Base-by-base conservation (phyloP, 495 filamentous ascomycete genomes). In the Penicillium samsonianum region DNA sequence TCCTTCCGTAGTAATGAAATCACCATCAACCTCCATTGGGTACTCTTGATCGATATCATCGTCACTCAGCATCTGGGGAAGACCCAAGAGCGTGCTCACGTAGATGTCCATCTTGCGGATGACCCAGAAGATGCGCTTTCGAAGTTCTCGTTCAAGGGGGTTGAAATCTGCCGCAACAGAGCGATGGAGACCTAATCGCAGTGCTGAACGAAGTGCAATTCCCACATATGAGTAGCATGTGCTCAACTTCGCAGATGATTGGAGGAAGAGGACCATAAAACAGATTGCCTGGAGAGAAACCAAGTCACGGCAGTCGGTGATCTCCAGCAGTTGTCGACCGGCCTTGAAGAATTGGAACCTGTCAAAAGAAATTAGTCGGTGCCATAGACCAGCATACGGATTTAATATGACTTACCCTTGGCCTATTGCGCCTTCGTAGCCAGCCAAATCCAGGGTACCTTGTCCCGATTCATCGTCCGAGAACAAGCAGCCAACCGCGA, bases 221-320 rank as follows among this genome's bases (percentile, higher is more conserved):
- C 92, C 93, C 48, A 98, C 82, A 71, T 94, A 96, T 0, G 92
- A 89, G 70, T 96, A 97, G 69, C 93, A 98, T 20, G 89, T 94
- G 63, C 90, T 93, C 51, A 97, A 77, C 65, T 94, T 92, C 7
- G 92, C 90, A 16, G 94, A 91, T 0, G 88, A 90, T 57, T 98
- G 93, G 1, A 98, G 79, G 67, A 96, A 98, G 1, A 96, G 75
- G 41, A 96, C 89, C 89, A 96, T 95, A 75, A 91, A 95, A 25
- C 96, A 77, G 26, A 97, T 84, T 1, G 89, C 88, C 67, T 98
- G 92, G 16, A 98, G 78, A 3, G 91, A 91, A 12, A 74, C 82
- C 44, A 98, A 78, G 72, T 96, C 92, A 57, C 92, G 84, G 60
- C 92, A 96, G 63, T 96, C 91, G 4, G 92, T 95, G 58, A 96